These are phyloP conservation scores for Termitomyces sp. DNA, from an alignment of 768 basidiomycete species.

Conservation along the genomic window DNA sequence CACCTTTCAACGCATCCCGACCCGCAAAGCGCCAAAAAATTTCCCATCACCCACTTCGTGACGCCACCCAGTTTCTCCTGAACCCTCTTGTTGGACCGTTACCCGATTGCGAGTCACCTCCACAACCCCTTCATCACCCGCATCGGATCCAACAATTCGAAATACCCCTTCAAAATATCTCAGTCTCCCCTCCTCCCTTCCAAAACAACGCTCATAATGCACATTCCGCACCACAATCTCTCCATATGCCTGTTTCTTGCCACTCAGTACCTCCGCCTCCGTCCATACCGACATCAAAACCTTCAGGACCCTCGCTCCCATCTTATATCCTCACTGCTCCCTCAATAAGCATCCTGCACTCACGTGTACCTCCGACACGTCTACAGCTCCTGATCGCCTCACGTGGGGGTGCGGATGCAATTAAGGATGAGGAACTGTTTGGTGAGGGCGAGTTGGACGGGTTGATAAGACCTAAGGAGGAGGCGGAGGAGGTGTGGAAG, in stretches of 20 bases:
- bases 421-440: constrained; percentile 73
- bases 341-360: constrained; percentile 21
- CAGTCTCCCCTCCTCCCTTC: neutral
- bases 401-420: constrained; percentile 49
- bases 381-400: constrained; percentile 58
- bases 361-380: constrained; percentile 48
- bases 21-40: constrained; percentile 16
- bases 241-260: neutral
- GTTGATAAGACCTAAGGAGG: constrained; percentile 55
- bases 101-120: constrained; percentile 14
- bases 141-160: neutral
- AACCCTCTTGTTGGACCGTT: constrained; percentile 46
- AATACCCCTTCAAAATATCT: neutral
- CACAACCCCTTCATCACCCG: neutral
- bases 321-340: constrained; percentile 54
- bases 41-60: constrained; percentile 28
- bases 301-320: constrained; percentile 8
- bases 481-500: constrained; percentile 32
- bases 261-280: neutral
- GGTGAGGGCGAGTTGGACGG: constrained; percentile 64
- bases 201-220: constrained; percentile 4
- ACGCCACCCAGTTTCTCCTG: constrained; percentile 55
- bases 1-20: neutral
- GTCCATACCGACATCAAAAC: neutral
- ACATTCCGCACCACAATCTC: neutral